Conservation (phyloP, 106 monocot species). For the Dendrobium catenatum region DNA sequence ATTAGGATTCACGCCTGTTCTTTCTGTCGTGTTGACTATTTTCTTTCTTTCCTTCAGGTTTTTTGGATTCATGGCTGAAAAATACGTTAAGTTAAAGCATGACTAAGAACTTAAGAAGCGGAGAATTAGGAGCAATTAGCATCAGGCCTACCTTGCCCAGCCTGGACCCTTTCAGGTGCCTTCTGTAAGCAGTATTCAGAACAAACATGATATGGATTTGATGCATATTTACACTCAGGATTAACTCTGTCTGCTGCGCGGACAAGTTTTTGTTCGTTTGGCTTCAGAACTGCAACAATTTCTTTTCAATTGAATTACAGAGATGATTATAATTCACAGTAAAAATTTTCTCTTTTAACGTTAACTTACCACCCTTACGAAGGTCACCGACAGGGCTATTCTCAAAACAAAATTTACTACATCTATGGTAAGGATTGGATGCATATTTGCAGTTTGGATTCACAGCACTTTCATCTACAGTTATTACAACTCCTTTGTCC, state of each 20-base stretch:
- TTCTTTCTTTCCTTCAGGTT: background rate
- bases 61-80: background rate
- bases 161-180: slow-evolving; percentile 4
- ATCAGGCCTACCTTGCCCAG: background rate
- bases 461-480: background rate
- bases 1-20: background rate
- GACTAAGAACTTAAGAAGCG: background rate
- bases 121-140: background rate
- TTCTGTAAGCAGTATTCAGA: slow-evolving; percentile 21
- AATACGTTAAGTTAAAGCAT: background rate
- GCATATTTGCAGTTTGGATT: slow-evolving; percentile 9
- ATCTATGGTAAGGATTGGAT: slow-evolving; percentile 10
- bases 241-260: slow-evolving; percentile 11
- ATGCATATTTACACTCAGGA: slow-evolving; percentile 23
- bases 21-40: background rate
- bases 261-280: background rate
- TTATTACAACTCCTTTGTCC: background rate
- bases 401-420: slow-evolving; percentile 3
- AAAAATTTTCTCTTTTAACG: background rate
- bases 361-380: background rate
- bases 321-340: background rate
- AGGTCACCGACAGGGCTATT: background rate
- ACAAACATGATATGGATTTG: slow-evolving; percentile 33
- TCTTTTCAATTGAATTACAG: background rate
- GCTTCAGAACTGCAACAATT: background rate